These are phyloP conservation scores for Obelidium mucronatum DNA, from an alignment of 192 early-diverging fungal species.

Conservation along the genomic window DNA sequence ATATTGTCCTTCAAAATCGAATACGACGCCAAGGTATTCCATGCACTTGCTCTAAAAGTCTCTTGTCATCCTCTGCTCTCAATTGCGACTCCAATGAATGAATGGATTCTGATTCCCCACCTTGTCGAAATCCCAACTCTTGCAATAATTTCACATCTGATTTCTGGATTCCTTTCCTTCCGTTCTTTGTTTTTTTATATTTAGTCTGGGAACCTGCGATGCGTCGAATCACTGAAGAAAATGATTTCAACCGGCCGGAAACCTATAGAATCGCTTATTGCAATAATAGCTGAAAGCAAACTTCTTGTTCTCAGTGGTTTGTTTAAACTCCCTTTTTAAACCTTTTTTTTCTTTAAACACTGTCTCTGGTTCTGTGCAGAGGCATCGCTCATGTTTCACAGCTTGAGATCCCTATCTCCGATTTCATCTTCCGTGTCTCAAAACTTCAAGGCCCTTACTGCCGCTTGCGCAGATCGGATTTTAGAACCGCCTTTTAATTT, in stretches of 20 bases:
- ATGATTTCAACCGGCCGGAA: conserved; percentile 65
- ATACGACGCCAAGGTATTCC: conserved; percentile 35
- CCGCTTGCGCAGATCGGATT: conserved; percentile 47
- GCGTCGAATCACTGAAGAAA: conserved; percentile 53
- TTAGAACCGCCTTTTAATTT: conserved; percentile 51
- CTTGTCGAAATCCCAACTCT: background rate
- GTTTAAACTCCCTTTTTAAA: background rate
- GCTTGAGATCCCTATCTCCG: conserved; percentile 49
- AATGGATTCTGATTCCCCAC: background rate
- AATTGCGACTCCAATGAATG: background rate
- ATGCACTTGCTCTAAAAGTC: background rate
- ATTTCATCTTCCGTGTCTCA: conserved; percentile 29
- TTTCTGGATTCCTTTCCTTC: background rate
- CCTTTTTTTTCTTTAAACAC: background rate
- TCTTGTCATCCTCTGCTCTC: background rate
- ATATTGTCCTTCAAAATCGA: conserved; percentile 73
- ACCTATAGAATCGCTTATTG: conserved; percentile 66
- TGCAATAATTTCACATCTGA: background rate
- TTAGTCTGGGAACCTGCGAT: conserved; percentile 43
- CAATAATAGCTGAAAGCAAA: conserved; percentile 67
- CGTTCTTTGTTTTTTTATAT: background rate
- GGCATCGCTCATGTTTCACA: conserved; percentile 69
- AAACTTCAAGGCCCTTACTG: conserved; percentile 42
- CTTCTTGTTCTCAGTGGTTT: conserved; percentile 76
- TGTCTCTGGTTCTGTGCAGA: conserved; percentile 49